Evolutionary conservation across 768 basidiomycete genomes (phyloP).

Genomic region (Lyophyllum semitale): DNA sequence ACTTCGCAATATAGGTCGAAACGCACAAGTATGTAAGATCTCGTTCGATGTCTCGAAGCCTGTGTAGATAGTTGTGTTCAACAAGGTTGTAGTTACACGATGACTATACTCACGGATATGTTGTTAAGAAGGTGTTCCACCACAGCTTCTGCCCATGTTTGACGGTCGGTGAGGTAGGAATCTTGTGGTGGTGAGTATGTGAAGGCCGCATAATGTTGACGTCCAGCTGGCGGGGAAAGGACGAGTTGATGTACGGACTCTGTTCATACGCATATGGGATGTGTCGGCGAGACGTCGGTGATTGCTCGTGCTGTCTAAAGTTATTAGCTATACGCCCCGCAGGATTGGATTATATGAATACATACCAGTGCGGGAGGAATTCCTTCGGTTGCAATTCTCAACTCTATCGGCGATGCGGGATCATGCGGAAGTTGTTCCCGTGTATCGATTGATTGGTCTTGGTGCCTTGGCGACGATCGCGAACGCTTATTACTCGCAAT

Average conservation of each 20-base stretch:
- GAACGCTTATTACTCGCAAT: constrained; percentile 30
- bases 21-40: constrained; percentile 57
- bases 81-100: no score
- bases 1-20: background rate
- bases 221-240: constrained; percentile 40
- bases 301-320: constrained; percentile 28
- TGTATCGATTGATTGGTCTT: constrained; percentile 23
- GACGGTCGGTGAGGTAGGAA: constrained; percentile 32
- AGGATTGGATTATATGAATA: constrained; percentile 1
- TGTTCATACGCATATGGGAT: constrained; percentile 37
- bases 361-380: constrained; percentile 28
- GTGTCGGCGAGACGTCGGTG: constrained; percentile 31
- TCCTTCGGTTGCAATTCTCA: constrained; percentile 29
- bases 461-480: constrained; percentile 23
- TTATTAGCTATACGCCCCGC: constrained; percentile 1
- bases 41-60: constrained; percentile 47
- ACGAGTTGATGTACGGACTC: constrained; percentile 34
- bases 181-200: constrained; percentile 30
- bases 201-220: constrained; percentile 37
- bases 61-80: no score
- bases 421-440: constrained; percentile 13
- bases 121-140: constrained; percentile 44
- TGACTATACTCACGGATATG: constrained; percentile 36
- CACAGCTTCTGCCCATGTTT: constrained; percentile 39
- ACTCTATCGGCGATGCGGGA: constrained; percentile 24